These are phyloP conservation scores for Holtermannia corniformis DNA, from an alignment of 768 basidiomycete species.

Conservation along the genomic window DNA sequence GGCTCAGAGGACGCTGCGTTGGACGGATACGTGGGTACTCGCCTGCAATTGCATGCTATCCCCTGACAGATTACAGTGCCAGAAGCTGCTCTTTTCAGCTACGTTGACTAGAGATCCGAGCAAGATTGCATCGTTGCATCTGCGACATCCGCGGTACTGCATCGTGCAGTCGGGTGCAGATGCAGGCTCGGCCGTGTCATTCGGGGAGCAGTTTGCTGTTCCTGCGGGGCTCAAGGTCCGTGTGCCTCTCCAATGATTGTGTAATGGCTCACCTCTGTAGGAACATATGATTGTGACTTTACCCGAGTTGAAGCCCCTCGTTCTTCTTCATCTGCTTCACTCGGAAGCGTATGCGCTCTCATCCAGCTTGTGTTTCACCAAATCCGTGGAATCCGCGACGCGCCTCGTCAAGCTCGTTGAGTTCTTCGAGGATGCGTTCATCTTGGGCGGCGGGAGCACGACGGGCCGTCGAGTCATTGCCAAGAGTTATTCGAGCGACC, in stretches of 20 bases:
- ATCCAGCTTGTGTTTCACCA: slow-evolving; percentile 89
- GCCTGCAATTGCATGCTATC: no score
- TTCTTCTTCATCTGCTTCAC: slow-evolving; percentile 78
- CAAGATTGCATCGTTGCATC: slow-evolving; percentile 72
- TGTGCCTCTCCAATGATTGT: slow-evolving; percentile 48
- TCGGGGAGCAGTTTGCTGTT: slow-evolving; percentile 49
- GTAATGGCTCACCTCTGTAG: no score
- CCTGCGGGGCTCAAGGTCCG: slow-evolving; percentile 69
- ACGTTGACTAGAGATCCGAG: slow-evolving; percentile 89
- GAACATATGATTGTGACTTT: slow-evolving; percentile 81
- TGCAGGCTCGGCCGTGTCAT: slow-evolving; percentile 5
- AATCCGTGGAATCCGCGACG: slow-evolving; percentile 79
- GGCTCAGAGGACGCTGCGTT: slow-evolving; percentile 8
- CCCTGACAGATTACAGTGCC: slow-evolving; percentile 48
- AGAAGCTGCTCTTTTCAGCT: slow-evolving; percentile 92
- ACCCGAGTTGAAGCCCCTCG: slow-evolving; percentile 70
- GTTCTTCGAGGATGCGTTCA: slow-evolving; percentile 58
- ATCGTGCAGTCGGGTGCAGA: slow-evolving; percentile 54
- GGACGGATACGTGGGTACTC: slow-evolving; percentile 14
- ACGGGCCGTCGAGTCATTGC: slow-evolving; percentile 43
- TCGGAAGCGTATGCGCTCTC: slow-evolving; percentile 46
- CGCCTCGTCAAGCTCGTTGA: slow-evolving; percentile 73
- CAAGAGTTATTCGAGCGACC: slow-evolving; percentile 78
- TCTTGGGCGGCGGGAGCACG: slow-evolving; percentile 9
- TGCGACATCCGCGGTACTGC: slow-evolving; percentile 76